phyloP scores from a whole-genome alignment of 2,329 filamentous ascomycete genomes.

The Alternaria postmessia region DNA sequence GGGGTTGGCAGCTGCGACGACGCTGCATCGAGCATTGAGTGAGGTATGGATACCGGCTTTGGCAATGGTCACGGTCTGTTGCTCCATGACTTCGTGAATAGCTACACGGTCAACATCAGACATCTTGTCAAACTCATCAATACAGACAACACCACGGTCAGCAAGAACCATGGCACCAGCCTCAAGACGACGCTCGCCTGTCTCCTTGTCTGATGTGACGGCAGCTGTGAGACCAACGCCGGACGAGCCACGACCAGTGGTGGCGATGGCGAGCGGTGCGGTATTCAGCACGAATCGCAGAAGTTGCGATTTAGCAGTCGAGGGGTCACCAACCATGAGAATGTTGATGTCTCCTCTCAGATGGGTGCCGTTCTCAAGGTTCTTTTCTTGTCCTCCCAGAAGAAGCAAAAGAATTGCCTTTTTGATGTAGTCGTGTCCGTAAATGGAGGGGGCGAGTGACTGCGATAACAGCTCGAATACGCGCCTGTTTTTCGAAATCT shows the following conservation, averaged over 20 bases:
- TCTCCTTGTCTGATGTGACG: slow-evolving; percentile 96
- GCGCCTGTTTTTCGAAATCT: slow-evolving; percentile 91
- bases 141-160: slow-evolving; percentile 96
- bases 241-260: slow-evolving; percentile 94
- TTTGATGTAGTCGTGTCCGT: slow-evolving; percentile 96
- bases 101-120: slow-evolving; percentile 97
- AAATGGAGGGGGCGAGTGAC: slow-evolving; percentile 94
- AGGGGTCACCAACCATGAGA: slow-evolving; percentile 98
- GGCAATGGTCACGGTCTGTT: slow-evolving; percentile 98
- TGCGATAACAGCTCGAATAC: slow-evolving; percentile 93
- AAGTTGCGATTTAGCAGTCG: slow-evolving; percentile 97
- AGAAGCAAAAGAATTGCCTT: slow-evolving; percentile 97
- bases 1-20: slow-evolving; percentile 94
- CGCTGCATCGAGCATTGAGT: slow-evolving; percentile 94
- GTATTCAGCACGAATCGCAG: slow-evolving; percentile 97
- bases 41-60: slow-evolving; percentile 99
- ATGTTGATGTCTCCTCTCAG: slow-evolving; percentile 99
- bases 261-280: slow-evolving; percentile 93
- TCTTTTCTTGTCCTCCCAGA: slow-evolving; percentile 96
- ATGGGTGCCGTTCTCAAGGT: slow-evolving; percentile 96
- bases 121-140: slow-evolving; percentile 99
- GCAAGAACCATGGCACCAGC: slow-evolving; percentile 99
- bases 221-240: slow-evolving; percentile 97
- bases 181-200: slow-evolving; percentile 90
- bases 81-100: slow-evolving; percentile 99